Conservation (phyloP, 164 flowering plant species). For the Aristolochia contorta region DNA sequence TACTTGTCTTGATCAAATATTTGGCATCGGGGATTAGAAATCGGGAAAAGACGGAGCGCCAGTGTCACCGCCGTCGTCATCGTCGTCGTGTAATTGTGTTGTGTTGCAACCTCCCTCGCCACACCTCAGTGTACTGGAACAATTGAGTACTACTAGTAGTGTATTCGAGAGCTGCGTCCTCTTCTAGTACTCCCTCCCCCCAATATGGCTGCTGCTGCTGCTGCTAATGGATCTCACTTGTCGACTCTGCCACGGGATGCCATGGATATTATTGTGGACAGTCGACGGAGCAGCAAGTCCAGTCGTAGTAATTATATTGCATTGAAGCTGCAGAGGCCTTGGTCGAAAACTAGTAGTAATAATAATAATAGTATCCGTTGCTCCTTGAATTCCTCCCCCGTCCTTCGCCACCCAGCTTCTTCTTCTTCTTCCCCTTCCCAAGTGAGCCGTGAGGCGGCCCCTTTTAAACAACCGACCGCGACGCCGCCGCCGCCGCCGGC, state of each 20-base stretch:
- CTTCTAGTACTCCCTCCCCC: not conserved
- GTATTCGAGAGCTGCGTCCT: slow-evolving; percentile 1
- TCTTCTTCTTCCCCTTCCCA: too few species aligned
- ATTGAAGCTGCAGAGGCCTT: not conserved
- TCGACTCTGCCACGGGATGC: not conserved
- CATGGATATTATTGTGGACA: slow-evolving; percentile 1
- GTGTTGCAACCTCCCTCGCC: too few species aligned
- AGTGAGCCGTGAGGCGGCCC: slow-evolving; percentile 14
- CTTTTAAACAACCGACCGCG: not conserved
- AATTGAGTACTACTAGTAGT: too few species aligned
- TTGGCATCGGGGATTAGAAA: too few species aligned
- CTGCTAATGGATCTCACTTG: not conserved
- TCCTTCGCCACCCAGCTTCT: slow-evolving; percentile 15
- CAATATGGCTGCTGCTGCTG: not conserved
- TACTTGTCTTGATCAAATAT: too few species aligned
- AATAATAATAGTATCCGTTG: slow-evolving; percentile 1
- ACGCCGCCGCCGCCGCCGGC: not conserved
- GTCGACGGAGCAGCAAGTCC: slow-evolving; percentile 1
- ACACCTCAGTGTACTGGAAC: too few species aligned
- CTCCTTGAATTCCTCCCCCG: slow-evolving; percentile 13
- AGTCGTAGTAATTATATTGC: not conserved
- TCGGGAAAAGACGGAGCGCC: too few species aligned
- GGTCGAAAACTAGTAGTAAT: too few species aligned
- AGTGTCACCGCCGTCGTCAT: too few species aligned
- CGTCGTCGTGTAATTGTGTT: too few species aligned